Evolutionary conservation across 495 filamentous ascomycete species (phyloP).

Genomic region (Xylaria curta): DNA sequence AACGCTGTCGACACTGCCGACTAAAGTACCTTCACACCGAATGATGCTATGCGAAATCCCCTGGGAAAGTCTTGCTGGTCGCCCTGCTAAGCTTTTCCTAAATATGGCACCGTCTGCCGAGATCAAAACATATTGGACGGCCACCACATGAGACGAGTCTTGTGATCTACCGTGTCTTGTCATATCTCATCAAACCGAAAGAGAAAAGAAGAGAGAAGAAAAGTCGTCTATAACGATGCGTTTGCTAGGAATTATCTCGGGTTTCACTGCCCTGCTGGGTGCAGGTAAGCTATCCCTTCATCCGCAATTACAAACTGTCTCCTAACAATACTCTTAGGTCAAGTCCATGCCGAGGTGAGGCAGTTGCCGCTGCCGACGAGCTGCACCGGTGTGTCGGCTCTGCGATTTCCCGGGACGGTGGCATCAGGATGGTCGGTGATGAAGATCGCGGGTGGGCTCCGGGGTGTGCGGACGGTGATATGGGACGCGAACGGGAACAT

Average conservation of each 20-base stretch:
- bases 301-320: not conserved
- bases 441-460: constrained; percentile 62
- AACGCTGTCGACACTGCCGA: constrained; percentile 16
- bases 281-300: constrained; percentile 31
- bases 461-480: constrained; percentile 61
- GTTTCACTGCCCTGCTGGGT: constrained; percentile 36
- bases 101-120: constrained; percentile 19
- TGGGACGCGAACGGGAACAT: constrained; percentile 68
- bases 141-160: constrained; percentile 3
- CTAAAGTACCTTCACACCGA: constrained; percentile 25
- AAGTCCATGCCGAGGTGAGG: constrained; percentile 8
- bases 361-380: constrained; percentile 39
- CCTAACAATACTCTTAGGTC: constrained; percentile 9
- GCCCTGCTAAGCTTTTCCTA: not conserved
- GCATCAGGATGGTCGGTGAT: constrained; percentile 62
- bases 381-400: constrained; percentile 42
- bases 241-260: constrained; percentile 29
- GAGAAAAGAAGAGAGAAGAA: not conserved
- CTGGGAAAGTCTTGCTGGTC: not conserved
- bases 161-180: not conserved
- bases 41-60: not conserved
- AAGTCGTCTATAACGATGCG: constrained; percentile 31
- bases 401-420: constrained; percentile 48
- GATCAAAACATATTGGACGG: not conserved
- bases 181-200: not conserved